These are phyloP conservation scores for Zygosaccharomyces gambellarensis DNA, from an alignment of 805 yeast genomes.

Conservation along the genomic window DNA sequence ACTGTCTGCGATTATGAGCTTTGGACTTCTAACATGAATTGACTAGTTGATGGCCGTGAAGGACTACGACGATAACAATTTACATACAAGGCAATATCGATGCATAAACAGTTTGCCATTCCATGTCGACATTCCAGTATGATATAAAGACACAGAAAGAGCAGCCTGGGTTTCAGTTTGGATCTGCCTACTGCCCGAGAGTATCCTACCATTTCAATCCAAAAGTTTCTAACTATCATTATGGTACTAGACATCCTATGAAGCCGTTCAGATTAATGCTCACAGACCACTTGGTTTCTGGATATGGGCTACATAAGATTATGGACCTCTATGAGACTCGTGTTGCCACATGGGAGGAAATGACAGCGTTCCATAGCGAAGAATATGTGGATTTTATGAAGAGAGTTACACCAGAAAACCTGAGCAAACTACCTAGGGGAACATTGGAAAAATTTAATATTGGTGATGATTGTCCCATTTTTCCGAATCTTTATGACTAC, in stretches of 20 bases:
- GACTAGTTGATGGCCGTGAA: background rate
- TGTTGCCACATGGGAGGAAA: constrained; percentile 74
- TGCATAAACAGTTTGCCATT: background rate
- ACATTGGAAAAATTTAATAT: constrained; percentile 70
- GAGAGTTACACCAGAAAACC: constrained; percentile 70
- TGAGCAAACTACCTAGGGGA: constrained; percentile 47
- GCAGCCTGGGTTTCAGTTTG: constrained; percentile 46
- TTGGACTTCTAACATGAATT: background rate
- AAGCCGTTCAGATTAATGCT: constrained; percentile 91
- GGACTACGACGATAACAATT: background rate
- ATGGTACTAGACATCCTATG: constrained; percentile 97
- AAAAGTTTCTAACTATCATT: constrained; percentile 74
- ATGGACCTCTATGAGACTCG: constrained; percentile 89
- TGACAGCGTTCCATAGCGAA: constrained; percentile 76
- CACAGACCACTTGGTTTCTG: constrained; percentile 84
- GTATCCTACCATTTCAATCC: constrained; percentile 90
- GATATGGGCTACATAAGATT: constrained; percentile 77
- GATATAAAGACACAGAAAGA: constrained; percentile 40
- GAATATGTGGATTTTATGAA: constrained; percentile 79
- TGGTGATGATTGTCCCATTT: constrained; percentile 90
- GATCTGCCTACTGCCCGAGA: constrained; percentile 43
- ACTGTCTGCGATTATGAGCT: background rate
- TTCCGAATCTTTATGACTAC: constrained; percentile 72
- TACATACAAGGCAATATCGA: background rate
- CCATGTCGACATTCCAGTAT: constrained; percentile 34